A percentile compares a stretch with the other conserved stretches of the same genome.
Evolutionary conservation across 768 basidiomycete species (phyloP).

Genomic region (Cystofilobasidium capitatum): DNA sequence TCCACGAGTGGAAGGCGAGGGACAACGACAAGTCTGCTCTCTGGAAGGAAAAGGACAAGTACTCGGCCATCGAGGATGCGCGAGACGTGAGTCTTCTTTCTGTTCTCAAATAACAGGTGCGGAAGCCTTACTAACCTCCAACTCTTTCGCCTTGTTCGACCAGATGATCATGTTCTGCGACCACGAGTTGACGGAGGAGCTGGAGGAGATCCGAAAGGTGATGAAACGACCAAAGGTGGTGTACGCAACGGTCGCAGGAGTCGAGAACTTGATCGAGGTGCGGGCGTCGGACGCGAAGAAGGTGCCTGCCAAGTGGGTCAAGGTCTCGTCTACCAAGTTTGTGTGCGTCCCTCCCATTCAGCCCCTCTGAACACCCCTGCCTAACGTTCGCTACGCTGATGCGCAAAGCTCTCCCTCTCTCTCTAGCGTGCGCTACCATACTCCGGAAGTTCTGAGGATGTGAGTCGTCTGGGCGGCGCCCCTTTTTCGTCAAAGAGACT

Average conservation of each 20-base stretch:
- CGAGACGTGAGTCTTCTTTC: constrained; percentile 47
- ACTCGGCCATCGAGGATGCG: constrained; percentile 51
- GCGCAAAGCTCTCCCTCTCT: constrained; percentile 52
- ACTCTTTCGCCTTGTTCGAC: constrained; percentile 22
- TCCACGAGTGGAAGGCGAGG: constrained; percentile 56
- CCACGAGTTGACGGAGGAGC: constrained; percentile 54
- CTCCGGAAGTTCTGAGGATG: constrained; percentile 47
- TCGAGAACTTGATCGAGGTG: constrained; percentile 36
- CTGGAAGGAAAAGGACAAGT: constrained; percentile 55
- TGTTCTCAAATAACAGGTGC: no score
- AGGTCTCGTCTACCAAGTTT: constrained; percentile 20
- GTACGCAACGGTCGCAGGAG: constrained; percentile 58
- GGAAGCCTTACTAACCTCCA: constrained; percentile 1
- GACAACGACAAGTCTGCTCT: constrained; percentile 59
- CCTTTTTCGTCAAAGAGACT: constrained; percentile 39
- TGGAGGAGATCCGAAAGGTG: constrained; percentile 61
- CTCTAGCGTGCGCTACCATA: constrained; percentile 53
- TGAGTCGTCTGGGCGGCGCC: constrained; percentile 23
- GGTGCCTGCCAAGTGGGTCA: constrained; percentile 39
- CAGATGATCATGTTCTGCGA: constrained; percentile 62
- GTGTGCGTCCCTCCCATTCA: constrained; percentile 41
- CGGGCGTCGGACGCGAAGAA: constrained; percentile 4
- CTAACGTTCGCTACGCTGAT: constrained; percentile 40
- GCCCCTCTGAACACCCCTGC: constrained; percentile 17
- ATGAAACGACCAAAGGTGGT: constrained; percentile 63